A percentile compares a stretch with the other conserved stretches of the same genome.
Evolutionary conservation across 345 rosid species (phyloP).

Genomic region (Excoecaria agallocha): DNA sequence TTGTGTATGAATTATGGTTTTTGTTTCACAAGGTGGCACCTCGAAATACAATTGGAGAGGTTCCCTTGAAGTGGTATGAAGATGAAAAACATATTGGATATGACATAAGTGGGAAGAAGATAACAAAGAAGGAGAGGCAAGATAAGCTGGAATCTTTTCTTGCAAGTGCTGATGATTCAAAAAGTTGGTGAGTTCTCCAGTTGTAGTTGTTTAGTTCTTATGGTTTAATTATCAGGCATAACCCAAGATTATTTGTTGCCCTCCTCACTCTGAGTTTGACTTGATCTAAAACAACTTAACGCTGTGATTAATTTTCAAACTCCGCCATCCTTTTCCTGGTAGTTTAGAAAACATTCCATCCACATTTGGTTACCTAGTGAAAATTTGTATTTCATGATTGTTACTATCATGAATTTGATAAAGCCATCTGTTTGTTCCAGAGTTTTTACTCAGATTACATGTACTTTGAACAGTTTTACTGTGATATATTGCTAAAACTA

Average conservation of each 20-base stretch:
- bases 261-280: slow-evolving; percentile 1
- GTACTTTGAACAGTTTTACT: too few relatives aligned
- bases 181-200: slow-evolving; percentile 60
- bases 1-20: slow-evolving; percentile 9
- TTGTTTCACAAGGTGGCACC: slow-evolving; percentile 56
- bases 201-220: neutral
- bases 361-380: too few relatives aligned
- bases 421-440: neutral
- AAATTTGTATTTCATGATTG: neutral
- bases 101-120: slow-evolving; percentile 74
- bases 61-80: slow-evolving; percentile 83
- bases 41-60: slow-evolving; percentile 87
- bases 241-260: neutral
- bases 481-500: neutral
- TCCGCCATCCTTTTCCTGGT: neutral
- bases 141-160: slow-evolving; percentile 90
- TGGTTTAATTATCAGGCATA: neutral
- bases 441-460: neutral
- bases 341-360: neutral
- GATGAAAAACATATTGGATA: slow-evolving; percentile 95
- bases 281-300: neutral
- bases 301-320: neutral
- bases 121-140: slow-evolving; percentile 73
- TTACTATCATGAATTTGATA: neutral
- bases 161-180: slow-evolving; percentile 72